A percentile compares a stretch with the other conserved stretches of the same genome.
Conservation (phyloP, 2,329 filamentous ascomycete genomes). For the Coleophoma crateriformis region DNA sequence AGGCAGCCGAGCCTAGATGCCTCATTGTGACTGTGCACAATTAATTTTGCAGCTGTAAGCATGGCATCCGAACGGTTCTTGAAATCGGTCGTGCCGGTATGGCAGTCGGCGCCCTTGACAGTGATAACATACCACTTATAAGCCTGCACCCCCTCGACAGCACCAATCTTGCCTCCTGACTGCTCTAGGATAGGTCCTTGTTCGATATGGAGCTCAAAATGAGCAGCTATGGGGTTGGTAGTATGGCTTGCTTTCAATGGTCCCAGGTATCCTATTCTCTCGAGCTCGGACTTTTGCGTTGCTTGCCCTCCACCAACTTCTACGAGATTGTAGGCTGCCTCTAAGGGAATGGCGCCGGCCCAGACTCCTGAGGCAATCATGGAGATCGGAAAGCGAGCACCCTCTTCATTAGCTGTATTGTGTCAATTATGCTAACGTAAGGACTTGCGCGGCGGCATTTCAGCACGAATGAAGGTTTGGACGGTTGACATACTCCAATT, state of each 20-base stretch:
- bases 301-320: conserved; percentile 56
- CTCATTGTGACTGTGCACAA: conserved; percentile 57
- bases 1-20: conserved; percentile 55
- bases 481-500: conserved; percentile 53
- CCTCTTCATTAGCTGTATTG: conserved; percentile 59
- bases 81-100: conserved; percentile 71
- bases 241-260: conserved; percentile 47
- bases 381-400: conserved; percentile 70
- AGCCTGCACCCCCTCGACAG: conserved; percentile 69
- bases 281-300: conserved; percentile 63
- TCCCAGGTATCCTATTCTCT: conserved; percentile 68
- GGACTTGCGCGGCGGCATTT: background rate
- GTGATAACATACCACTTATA: conserved; percentile 70
- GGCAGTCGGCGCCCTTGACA: conserved; percentile 61
- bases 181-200: conserved; percentile 73
- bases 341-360: conserved; percentile 60
- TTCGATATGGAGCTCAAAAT: conserved; percentile 83
- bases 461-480: too few species aligned
- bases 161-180: conserved; percentile 56
- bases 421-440: conserved; percentile 41
- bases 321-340: conserved; percentile 53
- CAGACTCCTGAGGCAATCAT: conserved; percentile 75
- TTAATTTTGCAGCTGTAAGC: conserved; percentile 61
- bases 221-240: conserved; percentile 62
- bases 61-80: conserved; percentile 62